Conservation (phyloP, 1,284 basidiomycete species). For the Leccinum insigne region DNA sequence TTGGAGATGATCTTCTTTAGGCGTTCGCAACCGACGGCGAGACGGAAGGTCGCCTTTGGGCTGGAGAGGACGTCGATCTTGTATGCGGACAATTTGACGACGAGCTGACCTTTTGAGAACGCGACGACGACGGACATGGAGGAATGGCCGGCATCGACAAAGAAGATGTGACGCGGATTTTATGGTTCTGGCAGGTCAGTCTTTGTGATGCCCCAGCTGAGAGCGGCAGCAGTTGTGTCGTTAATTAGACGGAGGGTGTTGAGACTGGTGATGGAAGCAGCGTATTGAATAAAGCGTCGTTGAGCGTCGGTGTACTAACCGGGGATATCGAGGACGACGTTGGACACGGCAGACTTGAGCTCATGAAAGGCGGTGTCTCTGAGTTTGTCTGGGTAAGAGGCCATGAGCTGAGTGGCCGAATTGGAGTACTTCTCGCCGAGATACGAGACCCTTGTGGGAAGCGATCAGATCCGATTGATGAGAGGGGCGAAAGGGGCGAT, state of each 20-base stretch:
- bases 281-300: slow-evolving; percentile 85
- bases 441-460: slow-evolving; percentile 55
- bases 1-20: slow-evolving; percentile 48
- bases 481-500: slow-evolving; percentile 21
- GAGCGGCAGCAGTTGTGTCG: background rate
- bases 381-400: background rate
- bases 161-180: slow-evolving; percentile 70
- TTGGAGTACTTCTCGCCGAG: background rate
- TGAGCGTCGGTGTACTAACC: slow-evolving; percentile 95
- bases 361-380: background rate
- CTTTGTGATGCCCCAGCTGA: background rate
- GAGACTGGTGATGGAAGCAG: slow-evolving; percentile 61
- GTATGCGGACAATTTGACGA: slow-evolving; percentile 52
- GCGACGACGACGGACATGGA: slow-evolving; percentile 86
- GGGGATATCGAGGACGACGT: slow-evolving; percentile 88
- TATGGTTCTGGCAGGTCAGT: background rate
- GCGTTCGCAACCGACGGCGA: slow-evolving; percentile 87
- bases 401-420: background rate
- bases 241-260: background rate
- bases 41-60: slow-evolving; percentile 91
- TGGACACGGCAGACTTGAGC: background rate
- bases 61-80: slow-evolving; percentile 91
- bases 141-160: slow-evolving; percentile 93
- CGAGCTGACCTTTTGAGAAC: slow-evolving; percentile 90
- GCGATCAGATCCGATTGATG: slow-evolving; percentile 15